Percentiles rank a stretch among this genome's conserved stretches.
Conservation (phyloP, 768 basidiomycete species). For the Boletus insuetus region DNA sequence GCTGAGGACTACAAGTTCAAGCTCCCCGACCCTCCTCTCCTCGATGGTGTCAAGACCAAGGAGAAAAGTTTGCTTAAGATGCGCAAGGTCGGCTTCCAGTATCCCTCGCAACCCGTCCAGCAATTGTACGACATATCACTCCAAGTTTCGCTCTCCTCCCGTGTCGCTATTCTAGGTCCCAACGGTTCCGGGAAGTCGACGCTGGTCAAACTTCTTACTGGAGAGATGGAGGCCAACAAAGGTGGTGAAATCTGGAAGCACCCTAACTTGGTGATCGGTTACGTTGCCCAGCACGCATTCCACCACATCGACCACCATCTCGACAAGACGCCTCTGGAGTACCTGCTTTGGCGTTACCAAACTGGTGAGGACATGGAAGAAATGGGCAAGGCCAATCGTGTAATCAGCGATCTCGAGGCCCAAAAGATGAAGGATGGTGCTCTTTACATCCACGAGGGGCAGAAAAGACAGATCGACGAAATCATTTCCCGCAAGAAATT, state of each 20-base stretch:
- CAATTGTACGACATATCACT: slow-evolving; percentile 94
- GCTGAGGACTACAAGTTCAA: slow-evolving; percentile 98
- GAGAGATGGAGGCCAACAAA: slow-evolving; percentile 94
- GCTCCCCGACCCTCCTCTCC: slow-evolving; percentile 93
- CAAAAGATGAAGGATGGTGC: slow-evolving; percentile 98
- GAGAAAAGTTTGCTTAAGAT: slow-evolving; percentile 97
- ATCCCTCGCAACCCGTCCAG: slow-evolving; percentile 80
- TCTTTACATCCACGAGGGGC: slow-evolving; percentile 82
- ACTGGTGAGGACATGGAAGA: slow-evolving; percentile 98
- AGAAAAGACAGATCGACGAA: slow-evolving; percentile 95
- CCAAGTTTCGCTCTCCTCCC: slow-evolving; percentile 96
- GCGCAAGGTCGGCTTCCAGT: slow-evolving; percentile 97
- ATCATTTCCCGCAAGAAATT: slow-evolving; percentile 90
- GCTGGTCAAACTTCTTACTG: slow-evolving; percentile 94
- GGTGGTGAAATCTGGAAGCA: slow-evolving; percentile 99
- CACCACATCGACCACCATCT: slow-evolving; percentile 98
- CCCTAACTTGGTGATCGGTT: slow-evolving; percentile 98
- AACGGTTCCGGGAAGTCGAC: slow-evolving; percentile 99
- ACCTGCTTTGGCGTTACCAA: slow-evolving; percentile 99
- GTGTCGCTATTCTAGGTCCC: slow-evolving; percentile 97
- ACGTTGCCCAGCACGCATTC: slow-evolving; percentile 99
- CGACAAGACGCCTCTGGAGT: slow-evolving; percentile 98
- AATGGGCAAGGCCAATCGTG: slow-evolving; percentile 86
- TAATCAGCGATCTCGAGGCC: slow-evolving; percentile 83
- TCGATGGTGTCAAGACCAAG: slow-evolving; percentile 99